Base-by-base conservation (phyloP, 148 eudicot genomes). In the Nepenthes gracilis region DNA sequence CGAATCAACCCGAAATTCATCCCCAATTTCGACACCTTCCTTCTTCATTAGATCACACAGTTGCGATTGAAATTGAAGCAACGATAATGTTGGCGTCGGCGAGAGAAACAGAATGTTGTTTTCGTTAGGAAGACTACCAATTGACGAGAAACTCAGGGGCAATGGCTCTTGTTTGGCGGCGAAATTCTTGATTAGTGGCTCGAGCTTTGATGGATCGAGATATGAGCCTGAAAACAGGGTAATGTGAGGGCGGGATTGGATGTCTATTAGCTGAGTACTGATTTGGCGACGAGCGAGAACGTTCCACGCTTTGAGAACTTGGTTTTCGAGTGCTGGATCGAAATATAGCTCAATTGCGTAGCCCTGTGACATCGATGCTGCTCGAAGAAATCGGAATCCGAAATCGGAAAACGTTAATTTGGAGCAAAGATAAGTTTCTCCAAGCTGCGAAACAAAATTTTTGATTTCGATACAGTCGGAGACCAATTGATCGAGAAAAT, bases 321-420 rank as follows among this genome's bases (percentile, higher is more conserved):
- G 97, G 72, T 90, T 90, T 60, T 90, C 97, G 1, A 90, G 81
- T 2, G 97, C 91, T 8, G 91, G 89, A 54, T 90, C 95, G 59
- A 90, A 87, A 74, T 90, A 90, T 34, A 90, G 86, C 72, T 87
- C 97, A 62, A 90, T 80, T 64, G 91, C 90, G 62, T 84, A 87
- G 47, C 85, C 80, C 70, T 86, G 80, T 38, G 97, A 84, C 95
- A 84, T 86, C 8, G 45, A 4, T 40, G 45, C 45, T 23, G 23
- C 23, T 23, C 23, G 23, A 23, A 40, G 8, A 3, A 40, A 40
- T 40, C 8, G 4, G 45, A 40, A 8, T 8, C 8, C 45, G 45
- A 40, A 40, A 40, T 40, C 23, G 23, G 23, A 23, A 8, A 40
- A 40, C 45, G 4, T 40, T 3, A 40, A 3, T 40, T 40, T 8